Base-by-base conservation (phyloP, 345 rosid genomes). In the Aegle marmelos region DNA sequence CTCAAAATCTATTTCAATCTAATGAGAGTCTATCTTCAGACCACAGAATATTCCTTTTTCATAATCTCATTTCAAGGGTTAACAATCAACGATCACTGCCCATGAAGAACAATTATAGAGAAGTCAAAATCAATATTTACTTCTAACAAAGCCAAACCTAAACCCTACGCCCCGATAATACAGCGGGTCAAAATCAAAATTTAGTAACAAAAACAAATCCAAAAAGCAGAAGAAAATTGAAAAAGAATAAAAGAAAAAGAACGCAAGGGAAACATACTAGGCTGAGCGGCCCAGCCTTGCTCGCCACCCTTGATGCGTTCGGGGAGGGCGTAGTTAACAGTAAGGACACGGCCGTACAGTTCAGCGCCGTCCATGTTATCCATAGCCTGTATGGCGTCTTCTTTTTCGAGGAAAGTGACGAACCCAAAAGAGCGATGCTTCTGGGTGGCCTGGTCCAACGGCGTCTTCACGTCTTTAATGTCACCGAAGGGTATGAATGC, bases 221-320 rank as follows among this genome's bases (percentile, higher is more conserved):
- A 25, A 37, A 48, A 9, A 13, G 24, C 28, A 25, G 4, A 31
- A 50, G 39, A 16, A 14, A 64, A 36, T 25, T 25, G 22, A 9
- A 14, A n/a, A 16, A 22, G 17, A 2, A n/a, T 11, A 33, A 27
- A 28, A 13, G 28, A 45, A 59, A 22, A 53, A 61, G 57, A 71
- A 57, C 37, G 58, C 50, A 65, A 69, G 53, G 24, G 66, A 69
- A 36, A 87, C 93, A 6, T 89, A 94, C 99, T 90, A n/a, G 99
- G 98, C 81, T 96, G 98, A 9, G 99, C 98, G 8, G 99, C 99
- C 99, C 99, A 96, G 16, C 99, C 98, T 85, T 94, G 98, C 75
- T 96, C 98, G 7, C 99, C 99, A 76, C 99, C 99, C 92, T 96
- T 96, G 75, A 94, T 96, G 39, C 84, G 83, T 92, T 96, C 99